phyloP scores from a whole-genome alignment of 441 rosid genomes.

The Flueggea neowawraea region DNA sequence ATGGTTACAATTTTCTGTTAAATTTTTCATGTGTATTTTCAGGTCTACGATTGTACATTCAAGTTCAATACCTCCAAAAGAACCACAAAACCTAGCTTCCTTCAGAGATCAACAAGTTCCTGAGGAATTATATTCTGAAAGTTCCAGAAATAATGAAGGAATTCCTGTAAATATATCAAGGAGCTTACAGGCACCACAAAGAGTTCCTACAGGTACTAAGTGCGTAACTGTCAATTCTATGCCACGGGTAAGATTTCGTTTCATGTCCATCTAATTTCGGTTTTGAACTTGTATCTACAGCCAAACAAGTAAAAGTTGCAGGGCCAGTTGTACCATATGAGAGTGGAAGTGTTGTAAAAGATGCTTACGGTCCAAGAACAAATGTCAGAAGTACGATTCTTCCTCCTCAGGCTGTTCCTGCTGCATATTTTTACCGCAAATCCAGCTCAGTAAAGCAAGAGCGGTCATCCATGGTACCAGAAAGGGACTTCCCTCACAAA shows the following conservation, averaged over 20 bases:
- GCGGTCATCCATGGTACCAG: constrained; percentile 39
- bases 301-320: constrained; percentile 60
- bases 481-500: constrained; percentile 40
- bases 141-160: constrained; percentile 38
- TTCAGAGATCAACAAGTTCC: constrained; percentile 33
- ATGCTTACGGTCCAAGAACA: constrained; percentile 64
- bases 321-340: constrained; percentile 63
- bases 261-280: constrained; percentile 1
- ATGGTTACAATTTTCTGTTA: background rate
- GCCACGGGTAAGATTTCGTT: background rate
- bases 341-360: constrained; percentile 45
- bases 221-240: constrained; percentile 1
- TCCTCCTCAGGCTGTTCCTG: constrained; percentile 41
- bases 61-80: constrained; percentile 40
- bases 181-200: constrained; percentile 52
- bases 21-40: constrained; percentile 13
- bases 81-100: constrained; percentile 32
- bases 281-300: constrained; percentile 29
- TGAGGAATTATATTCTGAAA: constrained; percentile 34
- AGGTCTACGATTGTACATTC: constrained; percentile 89
- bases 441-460: constrained; percentile 56
- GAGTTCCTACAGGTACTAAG: constrained; percentile 56
- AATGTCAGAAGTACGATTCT: constrained; percentile 43
- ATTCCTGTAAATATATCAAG: constrained; percentile 37
- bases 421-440: constrained; percentile 38